Evolutionary conservation across 805 yeast genomes (phyloP).

Genomic region (Danielia oregonensis): DNA sequence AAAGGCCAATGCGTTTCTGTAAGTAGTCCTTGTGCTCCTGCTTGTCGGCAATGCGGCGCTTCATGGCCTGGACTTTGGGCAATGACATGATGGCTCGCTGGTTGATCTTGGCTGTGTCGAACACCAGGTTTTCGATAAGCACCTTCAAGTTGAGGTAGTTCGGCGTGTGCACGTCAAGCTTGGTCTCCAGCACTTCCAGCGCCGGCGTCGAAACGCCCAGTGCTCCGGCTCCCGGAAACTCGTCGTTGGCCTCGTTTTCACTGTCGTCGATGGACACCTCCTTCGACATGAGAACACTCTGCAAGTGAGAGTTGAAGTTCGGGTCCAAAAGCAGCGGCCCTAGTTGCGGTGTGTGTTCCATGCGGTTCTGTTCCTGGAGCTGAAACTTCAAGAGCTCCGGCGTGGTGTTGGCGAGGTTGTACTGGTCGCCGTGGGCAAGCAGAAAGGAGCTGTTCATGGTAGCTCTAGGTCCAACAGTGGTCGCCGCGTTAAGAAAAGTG

Average conservation of each 20-base stretch:
- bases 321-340: constrained; percentile 23
- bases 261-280: constrained; percentile 9
- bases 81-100: constrained; percentile 33
- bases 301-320: constrained; percentile 34
- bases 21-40: constrained; percentile 29
- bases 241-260: constrained; percentile 11
- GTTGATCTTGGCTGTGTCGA: constrained; percentile 34
- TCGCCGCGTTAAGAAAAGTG: constrained; percentile 1
- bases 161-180: constrained; percentile 15
- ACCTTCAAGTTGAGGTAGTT: constrained; percentile 39
- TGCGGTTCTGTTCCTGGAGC: constrained; percentile 37
- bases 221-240: constrained; percentile 8
- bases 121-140: constrained; percentile 43
- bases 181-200: constrained; percentile 11
- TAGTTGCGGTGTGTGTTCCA: constrained; percentile 2
- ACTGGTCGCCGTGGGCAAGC: constrained; percentile 24
- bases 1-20: constrained; percentile 25
- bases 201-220: constrained; percentile 17
- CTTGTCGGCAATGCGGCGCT: constrained; percentile 26
- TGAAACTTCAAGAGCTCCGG: constrained; percentile 42
- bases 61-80: constrained; percentile 23
- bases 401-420: constrained; percentile 37
- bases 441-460: constrained; percentile 36
- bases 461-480: constrained; percentile 37
- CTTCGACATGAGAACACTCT: constrained; percentile 11